Evolutionary conservation across 768 basidiomycete species (phyloP), one percentile per base, ranked within the genome.

Genomic region (Coprinopsis cinerea): DNA sequence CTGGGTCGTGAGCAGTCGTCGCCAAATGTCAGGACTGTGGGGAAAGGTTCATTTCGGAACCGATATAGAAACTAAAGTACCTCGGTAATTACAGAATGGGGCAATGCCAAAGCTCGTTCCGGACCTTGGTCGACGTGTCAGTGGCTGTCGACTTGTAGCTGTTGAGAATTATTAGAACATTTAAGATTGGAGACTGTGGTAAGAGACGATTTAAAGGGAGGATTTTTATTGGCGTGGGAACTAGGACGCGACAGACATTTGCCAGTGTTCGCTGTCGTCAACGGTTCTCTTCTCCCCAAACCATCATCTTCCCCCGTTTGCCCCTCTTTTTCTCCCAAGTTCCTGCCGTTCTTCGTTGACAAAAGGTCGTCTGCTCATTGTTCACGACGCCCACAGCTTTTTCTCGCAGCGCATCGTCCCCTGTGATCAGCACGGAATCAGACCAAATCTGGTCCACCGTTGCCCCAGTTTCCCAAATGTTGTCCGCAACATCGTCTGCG

Each of bases 401-500:
- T 24, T 23, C 43, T 34, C 14, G 20, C 18, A 13, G 32, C 28
- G 30, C 15, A 30, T 32, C 50, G 37, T 28, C 25, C n/a, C 32
- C 25, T 13, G 44, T 45, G 44, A 45, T 45, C 44, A 45, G 18
- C 23, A 23, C 9, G 10, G 41, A 11, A 50, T 44, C 42, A 44
- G n/a, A 36, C 18, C 25, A 20, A 45, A 51, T 55, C 51, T 53
- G 53, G 44, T 39, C 47, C 41, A 18, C 35, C 50, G 48, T 47
- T 41, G 44, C 44, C 28, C 51, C 43, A 30, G 34, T 20, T 47
- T 36, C 41, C 20, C 30, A 30, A 52, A 65, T 62, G 63, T 53
- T 56, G 52, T 55, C 56, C 46, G 44, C 61, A 35, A 41, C 57
- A 36, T 26, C 53, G 30, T 56, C 60, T 20, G 55, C 58, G 25